These are phyloP conservation scores for Mentha longifolia DNA, from an alignment of 257 asterid genomes.

Conservation along the genomic window DNA sequence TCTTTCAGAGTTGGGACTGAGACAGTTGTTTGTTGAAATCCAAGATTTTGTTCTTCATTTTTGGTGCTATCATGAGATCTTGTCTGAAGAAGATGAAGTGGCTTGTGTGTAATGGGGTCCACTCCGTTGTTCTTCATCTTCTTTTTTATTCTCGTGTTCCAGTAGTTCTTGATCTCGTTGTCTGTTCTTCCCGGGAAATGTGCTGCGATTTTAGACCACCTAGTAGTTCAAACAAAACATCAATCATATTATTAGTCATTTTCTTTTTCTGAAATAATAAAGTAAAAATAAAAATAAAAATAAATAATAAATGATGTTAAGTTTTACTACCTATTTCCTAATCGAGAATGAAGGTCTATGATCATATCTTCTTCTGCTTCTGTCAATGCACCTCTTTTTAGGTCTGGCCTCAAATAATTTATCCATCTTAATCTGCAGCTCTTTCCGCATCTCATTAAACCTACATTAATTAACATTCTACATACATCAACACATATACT, in stretches of 20 bases:
- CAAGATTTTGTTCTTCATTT: constrained; percentile 16
- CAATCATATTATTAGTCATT: too few species aligned
- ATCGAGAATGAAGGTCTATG: constrained; percentile 74
- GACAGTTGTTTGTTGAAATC: constrained; percentile 20
- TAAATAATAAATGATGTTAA: too few species aligned
- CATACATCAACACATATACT: background rate
- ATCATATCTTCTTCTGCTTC: constrained; percentile 86
- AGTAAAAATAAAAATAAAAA: too few species aligned
- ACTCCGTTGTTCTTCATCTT: constrained; percentile 41
- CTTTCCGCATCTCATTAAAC: constrained; percentile 87
- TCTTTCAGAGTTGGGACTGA: constrained; percentile 21
- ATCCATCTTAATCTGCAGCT: constrained; percentile 93
- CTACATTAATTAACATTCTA: constrained; percentile 32
- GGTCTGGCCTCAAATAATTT: constrained; percentile 80
- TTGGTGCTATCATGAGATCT: background rate
- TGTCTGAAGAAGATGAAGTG: constrained; percentile 9
- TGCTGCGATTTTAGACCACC: constrained; percentile 94
- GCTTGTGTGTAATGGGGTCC: constrained; percentile 44
- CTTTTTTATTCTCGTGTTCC: constrained; percentile 51
- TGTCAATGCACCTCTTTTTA: constrained; percentile 80
- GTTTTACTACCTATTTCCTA: constrained; percentile 64
- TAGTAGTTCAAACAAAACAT: constrained; percentile 24
- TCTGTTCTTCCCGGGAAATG: constrained; percentile 55
- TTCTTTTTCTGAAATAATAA: too few species aligned
- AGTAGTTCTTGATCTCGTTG: constrained; percentile 46